Conservation (phyloP, 2,329 filamentous ascomycete species). For the Stemphylium vesicarium region DNA sequence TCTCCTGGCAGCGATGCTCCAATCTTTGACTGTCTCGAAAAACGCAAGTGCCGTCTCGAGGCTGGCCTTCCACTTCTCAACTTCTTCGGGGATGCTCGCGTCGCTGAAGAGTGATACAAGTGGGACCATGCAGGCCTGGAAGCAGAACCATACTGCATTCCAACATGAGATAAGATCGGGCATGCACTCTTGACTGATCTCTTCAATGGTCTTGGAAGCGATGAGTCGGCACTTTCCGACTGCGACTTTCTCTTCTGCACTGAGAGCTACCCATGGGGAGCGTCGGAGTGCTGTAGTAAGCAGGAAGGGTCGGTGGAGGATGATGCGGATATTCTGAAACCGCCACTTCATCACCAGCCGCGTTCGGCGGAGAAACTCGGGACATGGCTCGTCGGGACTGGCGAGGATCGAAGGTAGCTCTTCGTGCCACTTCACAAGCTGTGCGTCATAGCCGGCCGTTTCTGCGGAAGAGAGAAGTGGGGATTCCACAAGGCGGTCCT, state of each 20-base stretch:
- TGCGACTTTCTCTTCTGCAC: conserved; percentile 69
- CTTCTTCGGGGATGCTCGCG: conserved; percentile 50
- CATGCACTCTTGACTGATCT: conserved; percentile 73
- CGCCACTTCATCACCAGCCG: conserved; percentile 82
- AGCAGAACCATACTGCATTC: conserved; percentile 83
- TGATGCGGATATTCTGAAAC: conserved; percentile 77
- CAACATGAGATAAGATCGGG: conserved; percentile 78
- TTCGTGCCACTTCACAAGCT: conserved; percentile 75
- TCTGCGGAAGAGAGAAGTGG: conserved; percentile 72
- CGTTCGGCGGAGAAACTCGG: conserved; percentile 72
- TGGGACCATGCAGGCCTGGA: conserved; percentile 80
- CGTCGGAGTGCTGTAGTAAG: conserved; percentile 66
- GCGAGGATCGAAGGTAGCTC: conserved; percentile 63
- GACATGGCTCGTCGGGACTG: conserved; percentile 65
- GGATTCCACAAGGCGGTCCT: conserved; percentile 74
- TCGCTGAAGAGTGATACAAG: conserved; percentile 78
- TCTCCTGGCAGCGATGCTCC: conserved; percentile 54
- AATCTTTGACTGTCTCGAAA: conserved; percentile 52
- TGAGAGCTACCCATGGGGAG: conserved; percentile 59
- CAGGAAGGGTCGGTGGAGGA: conserved; percentile 75
- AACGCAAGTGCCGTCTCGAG: conserved; percentile 52
- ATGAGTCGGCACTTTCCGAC: conserved; percentile 73
- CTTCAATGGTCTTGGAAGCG: conserved; percentile 72
- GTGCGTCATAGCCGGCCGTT: conserved; percentile 68
- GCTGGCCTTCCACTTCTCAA: conserved; percentile 50